Base-by-base conservation (phyloP, 108 stramenopile species). In the Licmophora abbreviata region DNA sequence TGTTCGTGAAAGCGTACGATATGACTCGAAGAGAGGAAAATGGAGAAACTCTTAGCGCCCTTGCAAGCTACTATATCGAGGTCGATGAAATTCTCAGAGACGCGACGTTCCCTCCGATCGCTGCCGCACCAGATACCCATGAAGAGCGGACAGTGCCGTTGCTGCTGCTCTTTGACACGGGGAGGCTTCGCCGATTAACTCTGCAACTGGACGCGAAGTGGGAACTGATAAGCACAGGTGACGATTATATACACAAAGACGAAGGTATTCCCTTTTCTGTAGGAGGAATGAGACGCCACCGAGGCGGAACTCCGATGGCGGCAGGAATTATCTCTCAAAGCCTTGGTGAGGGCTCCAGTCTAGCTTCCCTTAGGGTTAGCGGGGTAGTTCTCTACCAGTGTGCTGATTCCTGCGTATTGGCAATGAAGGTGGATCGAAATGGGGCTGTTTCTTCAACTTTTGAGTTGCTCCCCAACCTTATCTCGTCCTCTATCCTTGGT, bases 311-410 rank as follows among this genome's bases (percentile, higher is more conserved):
- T 22, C 53, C 63, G 22, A 57, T 48, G n/a, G n/a, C 58, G 14
- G 41, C 44, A 37, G 69, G 73, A 21, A 57, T 71, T 20, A 56
- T 63, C 7, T 45, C 79, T 26, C 69, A 59, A 21, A 63, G 70
- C 26, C 63, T 85, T 21, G 83, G 83, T 21, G 83, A 85, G 54
- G 83, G 77, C n/a, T 60, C 59, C 23, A 53, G 49, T 45, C 49
- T 87, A 12, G 50, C 44, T n/a, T 75, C 64, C 38, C 55, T 87
- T 20, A 46, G 30, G 35, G 72, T 77, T 28, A 76, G 74, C 36
- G 72, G 76, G 26, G 56, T 77, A 6, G 64, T 89, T 1, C 52
- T 88, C 15, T 85, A 83, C 54, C 70, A 85, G 46, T 81, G 75
- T 38, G 51, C 62, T 35, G 69, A 74, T 7, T 76, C 74, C 5